Evolutionary conservation across 192 early-diverging fungal species (phyloP).

Genomic region (Entophlyctis helioformis): DNA sequence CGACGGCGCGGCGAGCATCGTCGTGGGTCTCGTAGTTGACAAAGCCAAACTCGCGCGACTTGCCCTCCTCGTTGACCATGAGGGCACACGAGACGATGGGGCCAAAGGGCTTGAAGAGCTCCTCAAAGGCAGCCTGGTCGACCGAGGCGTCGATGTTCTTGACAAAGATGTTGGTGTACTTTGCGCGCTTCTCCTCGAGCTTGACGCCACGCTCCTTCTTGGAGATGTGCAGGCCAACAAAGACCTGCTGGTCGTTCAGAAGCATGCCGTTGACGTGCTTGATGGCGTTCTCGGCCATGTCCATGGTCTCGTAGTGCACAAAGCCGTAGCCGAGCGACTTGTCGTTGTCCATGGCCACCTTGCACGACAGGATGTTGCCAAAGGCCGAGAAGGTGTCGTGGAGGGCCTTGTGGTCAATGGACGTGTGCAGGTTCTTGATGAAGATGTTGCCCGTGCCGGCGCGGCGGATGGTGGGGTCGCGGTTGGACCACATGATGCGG

Average conservation of each 20-base stretch:
- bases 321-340: slow-evolving; percentile 92
- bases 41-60: slow-evolving; percentile 91
- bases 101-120: slow-evolving; percentile 72
- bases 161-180: slow-evolving; percentile 97
- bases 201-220: slow-evolving; percentile 86
- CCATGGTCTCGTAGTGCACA: slow-evolving; percentile 94
- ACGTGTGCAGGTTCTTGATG: slow-evolving; percentile 97
- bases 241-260: slow-evolving; percentile 96
- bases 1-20: slow-evolving; percentile 74
- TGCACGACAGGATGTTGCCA: slow-evolving; percentile 94
- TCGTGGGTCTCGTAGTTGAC: slow-evolving; percentile 94
- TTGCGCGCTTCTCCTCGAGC: slow-evolving; percentile 73
- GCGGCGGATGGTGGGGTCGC: slow-evolving; percentile 89
- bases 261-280: slow-evolving; percentile 99
- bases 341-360: slow-evolving; percentile 77
- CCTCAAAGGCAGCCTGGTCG: slow-evolving; percentile 62
- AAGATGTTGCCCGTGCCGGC: slow-evolving; percentile 94
- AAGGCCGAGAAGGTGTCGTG: slow-evolving; percentile 98
- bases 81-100: slow-evolving; percentile 73
- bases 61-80: slow-evolving; percentile 63
- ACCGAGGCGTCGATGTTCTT: slow-evolving; percentile 86
- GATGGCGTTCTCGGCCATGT: slow-evolving; percentile 90
- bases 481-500: slow-evolving; percentile 99
- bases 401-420: slow-evolving; percentile 98
- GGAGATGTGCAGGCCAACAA: slow-evolving; percentile 84